Base-by-base conservation (phyloP, 2,329 filamentous ascomycete species). In the Ophiostoma piceae region DNA sequence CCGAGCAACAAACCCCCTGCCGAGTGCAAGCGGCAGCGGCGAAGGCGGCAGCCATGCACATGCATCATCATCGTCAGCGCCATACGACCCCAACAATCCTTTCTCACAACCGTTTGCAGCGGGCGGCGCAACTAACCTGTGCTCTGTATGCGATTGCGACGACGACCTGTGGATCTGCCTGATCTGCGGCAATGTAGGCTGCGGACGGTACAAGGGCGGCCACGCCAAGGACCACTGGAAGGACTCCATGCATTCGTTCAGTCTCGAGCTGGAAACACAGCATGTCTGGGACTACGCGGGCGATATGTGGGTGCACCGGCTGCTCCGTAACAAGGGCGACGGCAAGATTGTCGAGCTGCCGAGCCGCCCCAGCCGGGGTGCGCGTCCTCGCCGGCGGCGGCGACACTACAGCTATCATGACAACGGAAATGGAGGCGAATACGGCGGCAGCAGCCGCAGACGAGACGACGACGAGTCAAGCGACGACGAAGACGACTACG, bases 271-370 rank as follows among this genome's bases (percentile, higher is more conserved):
- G 51, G 88, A 90, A 72, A 96, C 93, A 0, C 94, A 99, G 78
- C 90, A 97, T 75, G 94, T 99, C 1, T 99, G 95, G 95, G 95
- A 99, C 79, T 99, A 99, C 74, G 92, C 92, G 0, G 93, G 92
- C 4, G 95, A 99, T 77, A 91, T 90, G 76, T 99, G 97, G 84
- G 95, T 98, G 67, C 95, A 99, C 79, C 90, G 95, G 11, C 87
- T 98, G 68, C 96, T 99, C 70, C 91, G 96, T 74, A 92, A 93
- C 76, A 97, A 97, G 81, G 90, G 92, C 11, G 93, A 97, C 77
- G 92, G 92, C 32, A 97, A 97, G 78, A 85, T 97, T 2, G 91
- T 97, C 22, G 94, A 98, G 78, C 84, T 97, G n/a, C 92, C 93
- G 0, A 85, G 85, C 2, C 70, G 69, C 54, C 47, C 41, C 39